Evolutionary conservation across 2,329 filamentous ascomycete species (phyloP).

Genomic region (Plenodomus lindquistii): DNA sequence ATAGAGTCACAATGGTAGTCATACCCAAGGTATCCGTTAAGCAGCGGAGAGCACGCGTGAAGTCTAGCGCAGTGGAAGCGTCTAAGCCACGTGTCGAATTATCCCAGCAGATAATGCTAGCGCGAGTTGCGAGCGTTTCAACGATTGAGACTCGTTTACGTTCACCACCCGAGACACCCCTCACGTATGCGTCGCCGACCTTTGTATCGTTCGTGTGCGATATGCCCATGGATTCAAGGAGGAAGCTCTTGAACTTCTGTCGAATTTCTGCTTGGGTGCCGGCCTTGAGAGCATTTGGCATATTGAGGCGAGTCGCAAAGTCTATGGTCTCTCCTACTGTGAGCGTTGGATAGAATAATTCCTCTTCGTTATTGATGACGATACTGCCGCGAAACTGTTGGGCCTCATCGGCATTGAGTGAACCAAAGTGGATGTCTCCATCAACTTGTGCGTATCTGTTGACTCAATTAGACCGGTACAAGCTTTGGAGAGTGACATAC

Average conservation of each 20-base stretch:
- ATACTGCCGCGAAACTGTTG: conserved; percentile 78
- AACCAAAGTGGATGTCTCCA: conserved; percentile 50
- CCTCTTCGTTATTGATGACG: conserved; percentile 63
- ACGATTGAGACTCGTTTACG: too few species aligned
- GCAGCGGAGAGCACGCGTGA: conserved; percentile 57
- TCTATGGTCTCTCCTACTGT: conserved; percentile 58
- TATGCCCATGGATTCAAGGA: conserved; percentile 48
- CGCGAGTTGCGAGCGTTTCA: conserved; percentile 57
- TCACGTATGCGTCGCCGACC: too few species aligned
- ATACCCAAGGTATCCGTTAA: conserved; percentile 52
- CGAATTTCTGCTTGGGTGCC: conserved; percentile 53
- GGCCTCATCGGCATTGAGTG: conserved; percentile 72
- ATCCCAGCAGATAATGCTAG: conserved; percentile 58
- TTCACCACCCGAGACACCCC: too few species aligned
- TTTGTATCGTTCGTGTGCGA: conserved; percentile 43
- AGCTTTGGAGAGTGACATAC: background rate
- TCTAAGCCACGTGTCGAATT: conserved; percentile 64
- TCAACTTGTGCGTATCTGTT: conserved; percentile 53
- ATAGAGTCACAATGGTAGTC: conserved; percentile 37
- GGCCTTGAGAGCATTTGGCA: conserved; percentile 59
- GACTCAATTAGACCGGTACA: too few species aligned
- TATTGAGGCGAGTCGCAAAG: conserved; percentile 61
- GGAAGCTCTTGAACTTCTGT: conserved; percentile 55
- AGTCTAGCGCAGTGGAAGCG: conserved; percentile 71
- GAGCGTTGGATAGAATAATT: conserved; percentile 56